Conservation (phyloP, 139 green algal species). For the Mesotaenium endlicherianum region DNA sequence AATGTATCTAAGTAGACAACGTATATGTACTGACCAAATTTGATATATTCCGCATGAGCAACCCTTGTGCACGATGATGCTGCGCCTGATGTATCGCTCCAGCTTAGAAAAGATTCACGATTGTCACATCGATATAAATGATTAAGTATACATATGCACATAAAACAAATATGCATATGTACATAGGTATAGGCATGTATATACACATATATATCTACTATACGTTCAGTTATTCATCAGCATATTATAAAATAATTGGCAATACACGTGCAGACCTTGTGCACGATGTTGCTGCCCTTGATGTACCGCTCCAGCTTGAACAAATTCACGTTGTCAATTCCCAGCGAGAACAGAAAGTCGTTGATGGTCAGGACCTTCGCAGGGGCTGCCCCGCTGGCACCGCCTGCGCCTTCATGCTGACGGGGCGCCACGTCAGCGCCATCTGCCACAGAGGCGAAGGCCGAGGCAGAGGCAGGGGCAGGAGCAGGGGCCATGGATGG, state of each 20-base stretch:
- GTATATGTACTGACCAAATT: too few relatives aligned
- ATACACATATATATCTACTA: not conserved
- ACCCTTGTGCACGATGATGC: conserved; percentile 87
- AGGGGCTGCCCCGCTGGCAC: too few relatives aligned
- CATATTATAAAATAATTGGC: not conserved
- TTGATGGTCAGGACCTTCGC: conserved; percentile 63
- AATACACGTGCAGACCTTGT: conserved; percentile 69
- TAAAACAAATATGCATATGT: not conserved
- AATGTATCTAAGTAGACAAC: too few relatives aligned
- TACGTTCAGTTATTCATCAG: not conserved
- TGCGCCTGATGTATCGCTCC: too few relatives aligned
- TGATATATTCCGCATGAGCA: not conserved
- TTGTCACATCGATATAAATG: too few relatives aligned
- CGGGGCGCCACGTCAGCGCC: too few relatives aligned
- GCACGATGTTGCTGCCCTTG: conserved; percentile 73
- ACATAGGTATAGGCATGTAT: not conserved
- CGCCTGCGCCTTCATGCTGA: too few relatives aligned
- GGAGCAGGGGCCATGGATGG: too few relatives aligned
- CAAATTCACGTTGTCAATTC: conserved; percentile 89
- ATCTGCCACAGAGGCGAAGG: too few relatives aligned
- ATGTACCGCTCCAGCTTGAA: conserved; percentile 75
- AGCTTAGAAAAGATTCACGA: too few relatives aligned
- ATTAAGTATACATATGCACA: too few relatives aligned
- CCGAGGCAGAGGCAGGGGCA: too few relatives aligned
- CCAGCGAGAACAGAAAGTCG: conserved; percentile 74